Base-by-base conservation (phyloP, 805 yeast genomes). In the Hyphopichia homilentoma region DNA sequence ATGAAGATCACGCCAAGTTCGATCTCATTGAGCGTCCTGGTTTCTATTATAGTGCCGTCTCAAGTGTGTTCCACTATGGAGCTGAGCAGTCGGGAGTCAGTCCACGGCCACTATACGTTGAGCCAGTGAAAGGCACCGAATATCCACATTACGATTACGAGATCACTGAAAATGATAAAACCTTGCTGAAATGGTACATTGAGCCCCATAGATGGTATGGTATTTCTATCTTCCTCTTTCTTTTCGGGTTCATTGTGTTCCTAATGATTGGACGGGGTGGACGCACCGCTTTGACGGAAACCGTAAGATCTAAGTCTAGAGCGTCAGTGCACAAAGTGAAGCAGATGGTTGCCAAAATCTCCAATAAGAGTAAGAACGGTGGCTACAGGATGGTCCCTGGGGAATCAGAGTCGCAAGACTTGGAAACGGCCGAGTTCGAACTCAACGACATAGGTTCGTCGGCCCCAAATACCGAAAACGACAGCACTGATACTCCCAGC, bases 31-130 rank as follows among this genome's bases (percentile, higher is more conserved):
- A 21, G 19, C 32, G 69, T n/a, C 58, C 71, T 5, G 84, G 84
- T 0, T 75, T 59, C 37, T 67, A 57, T 33, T 71, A 62, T 45
- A 62, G 71, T 11, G 68, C 81, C 0, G 61, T 74, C 0, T 69
- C 75, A 0, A 65, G 63, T 13, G 52, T 66, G 4, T 75, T 68
- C 44, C 57, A 63, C 16, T 60, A 61, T 36, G 86, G 86, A 3
- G 76, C 79, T 11, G 85, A 79, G 44, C 56, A 52, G 6, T 47
- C 44, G 3, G 70, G 65, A 2, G 41, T 72, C 1, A 29, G 43
- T 0, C 30, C 54, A 7, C 52, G 85, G 28, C 84, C 83, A 0
- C 46, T 32, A 2, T 75, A 59, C 38, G 29, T 40, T 2, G 29
- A 35, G 5, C 55, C 57, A 5, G 18, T 34, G 3, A 33, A 34